Base-by-base conservation (phyloP, 768 basidiomycete species). In the Lactarius sanguifluus region DNA sequence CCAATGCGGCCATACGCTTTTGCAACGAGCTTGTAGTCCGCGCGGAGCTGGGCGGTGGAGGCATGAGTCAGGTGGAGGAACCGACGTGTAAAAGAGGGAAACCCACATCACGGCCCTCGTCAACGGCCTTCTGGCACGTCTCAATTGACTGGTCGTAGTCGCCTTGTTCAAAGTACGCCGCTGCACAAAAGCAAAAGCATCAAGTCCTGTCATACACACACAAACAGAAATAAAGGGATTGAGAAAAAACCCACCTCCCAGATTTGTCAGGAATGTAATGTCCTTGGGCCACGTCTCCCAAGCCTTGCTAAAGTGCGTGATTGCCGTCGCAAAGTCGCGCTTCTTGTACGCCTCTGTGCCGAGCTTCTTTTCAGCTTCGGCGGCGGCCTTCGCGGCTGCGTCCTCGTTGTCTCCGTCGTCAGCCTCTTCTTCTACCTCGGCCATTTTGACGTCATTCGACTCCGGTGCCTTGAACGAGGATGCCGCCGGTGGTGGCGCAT, bases 211-310 rank as follows among this genome's bases (percentile, higher is more conserved):
- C 57, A 45, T 43, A 34, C 34, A 34, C 28, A 61, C 28, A 61
- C 47, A 13, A 32, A 41, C 8, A 38, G 64, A 20, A 57, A 9
- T 10, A 36, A 9, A 45, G 3, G 1, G 47, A n/a, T 34, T 54
- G 34, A 32, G 38, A 56, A 34, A 57, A 12, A 13, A 34, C 82
- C 55, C 67, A 92, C 92, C 92, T 69, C 86, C 87, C 54, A 96
- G 77, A 77, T 99, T 99, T 58, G 94, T 94, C 64, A 98, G 80
- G 84, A 88, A 98, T 13, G 94, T 91, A 67, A 98, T 82, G 75
- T 99, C 95, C 79, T 96, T 91, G 32, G 94, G 93, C 85, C 88
- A 96, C 20, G 85, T 73, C 67, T 96, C 93, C 95, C 96, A 98
- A 5, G 97, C 97, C 73, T 89, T 86, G 71, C 85, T 78, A 80